These are phyloP conservation scores for Brassica balearica DNA, from an alignment of 441 rosid species.

Conservation along the genomic window DNA sequence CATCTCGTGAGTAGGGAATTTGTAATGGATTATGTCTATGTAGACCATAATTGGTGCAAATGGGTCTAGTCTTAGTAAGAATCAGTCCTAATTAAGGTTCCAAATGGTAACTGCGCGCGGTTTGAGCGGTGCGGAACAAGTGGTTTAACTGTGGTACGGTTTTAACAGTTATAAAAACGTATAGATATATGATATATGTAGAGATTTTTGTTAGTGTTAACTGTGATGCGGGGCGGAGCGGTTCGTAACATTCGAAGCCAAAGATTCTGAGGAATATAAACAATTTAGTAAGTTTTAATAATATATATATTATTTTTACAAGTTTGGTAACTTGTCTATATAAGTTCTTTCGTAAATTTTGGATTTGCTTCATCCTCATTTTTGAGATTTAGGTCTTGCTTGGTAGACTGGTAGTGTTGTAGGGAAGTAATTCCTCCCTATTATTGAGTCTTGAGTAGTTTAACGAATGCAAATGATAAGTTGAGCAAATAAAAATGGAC, in stretches of 20 bases:
- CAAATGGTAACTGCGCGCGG: too few species aligned
- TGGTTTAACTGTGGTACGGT: too few species aligned
- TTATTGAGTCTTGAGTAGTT: not conserved
- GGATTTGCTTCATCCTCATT: not conserved
- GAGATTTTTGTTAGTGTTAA: too few species aligned
- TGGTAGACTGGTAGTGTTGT: not conserved
- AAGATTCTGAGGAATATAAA: not conserved
- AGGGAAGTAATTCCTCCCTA: not conserved
- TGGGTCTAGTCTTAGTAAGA: not conserved
- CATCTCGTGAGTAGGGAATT: not conserved
- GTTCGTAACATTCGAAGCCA: too few species aligned
- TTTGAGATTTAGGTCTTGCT: not conserved
- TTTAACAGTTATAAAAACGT: too few species aligned
- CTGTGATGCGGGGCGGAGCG: too few species aligned
- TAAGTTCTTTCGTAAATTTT: too few species aligned
- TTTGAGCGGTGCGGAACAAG: too few species aligned
- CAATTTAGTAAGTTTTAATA: too few species aligned
- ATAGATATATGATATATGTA: too few species aligned
- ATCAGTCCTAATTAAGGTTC: not conserved
- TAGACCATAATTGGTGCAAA: not conserved
- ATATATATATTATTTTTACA: not conserved
- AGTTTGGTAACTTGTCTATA: not conserved
- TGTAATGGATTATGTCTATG: conserved; percentile 4
- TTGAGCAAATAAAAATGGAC: not conserved
- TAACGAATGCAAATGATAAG: not conserved